phyloP scores from a whole-genome alignment of 371 early-diverging fungal species.

The Catenaria anguillulae region DNA sequence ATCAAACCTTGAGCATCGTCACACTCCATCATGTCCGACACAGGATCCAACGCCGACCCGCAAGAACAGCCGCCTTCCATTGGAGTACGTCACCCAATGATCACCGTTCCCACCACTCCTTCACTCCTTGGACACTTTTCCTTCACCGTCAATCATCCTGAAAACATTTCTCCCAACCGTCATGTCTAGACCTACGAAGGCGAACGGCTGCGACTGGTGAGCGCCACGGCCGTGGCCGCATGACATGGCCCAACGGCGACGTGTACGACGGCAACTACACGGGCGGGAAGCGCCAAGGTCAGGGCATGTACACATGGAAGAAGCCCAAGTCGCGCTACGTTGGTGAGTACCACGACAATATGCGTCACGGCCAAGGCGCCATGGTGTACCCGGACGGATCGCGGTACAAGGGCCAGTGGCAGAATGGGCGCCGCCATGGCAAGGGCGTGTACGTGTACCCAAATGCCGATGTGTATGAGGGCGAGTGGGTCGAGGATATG shows the following conservation, averaged over 20 bases:
- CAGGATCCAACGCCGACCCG: constrained; percentile 18
- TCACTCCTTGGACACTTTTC: too few species aligned
- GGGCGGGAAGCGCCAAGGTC: constrained; percentile 23
- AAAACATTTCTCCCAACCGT: neutral
- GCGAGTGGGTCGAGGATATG: constrained; percentile 28
- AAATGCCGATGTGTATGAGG: constrained; percentile 33
- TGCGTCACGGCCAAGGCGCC: constrained; percentile 24
- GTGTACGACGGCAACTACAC: constrained; percentile 28
- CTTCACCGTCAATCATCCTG: neutral
- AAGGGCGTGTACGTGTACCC: constrained; percentile 26
- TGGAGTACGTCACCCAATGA: constrained; percentile 27
- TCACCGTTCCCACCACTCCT: too few species aligned
- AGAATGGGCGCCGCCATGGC: constrained; percentile 26
- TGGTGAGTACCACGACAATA: constrained; percentile 26
- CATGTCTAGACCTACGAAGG: constrained; percentile 30
- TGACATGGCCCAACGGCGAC: constrained; percentile 33
- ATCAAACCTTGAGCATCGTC: too few species aligned
- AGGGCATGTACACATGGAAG: constrained; percentile 33
- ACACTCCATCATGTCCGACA: constrained; percentile 28
- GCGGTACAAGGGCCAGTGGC: constrained; percentile 28
- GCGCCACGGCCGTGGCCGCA: constrained; percentile 35
- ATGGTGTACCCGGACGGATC: constrained; percentile 34
- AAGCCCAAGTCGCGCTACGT: constrained; percentile 22
- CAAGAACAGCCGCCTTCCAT: constrained; percentile 22
- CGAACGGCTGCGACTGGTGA: constrained; percentile 25